phyloP scores from a whole-genome alignment of 305 asterid species.

The Fraxinus ornus region DNA sequence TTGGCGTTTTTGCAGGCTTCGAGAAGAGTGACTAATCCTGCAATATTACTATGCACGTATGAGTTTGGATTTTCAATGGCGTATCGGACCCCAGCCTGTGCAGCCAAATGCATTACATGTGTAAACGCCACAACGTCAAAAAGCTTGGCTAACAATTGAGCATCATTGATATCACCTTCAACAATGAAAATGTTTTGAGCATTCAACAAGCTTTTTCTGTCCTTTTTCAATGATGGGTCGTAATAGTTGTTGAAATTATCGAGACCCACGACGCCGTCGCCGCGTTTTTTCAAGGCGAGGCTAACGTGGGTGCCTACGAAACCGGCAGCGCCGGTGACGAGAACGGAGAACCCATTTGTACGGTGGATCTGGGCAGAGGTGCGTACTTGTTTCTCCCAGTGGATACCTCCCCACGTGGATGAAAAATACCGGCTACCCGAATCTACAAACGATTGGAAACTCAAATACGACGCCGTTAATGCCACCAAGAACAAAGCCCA shows the following conservation, averaged over 20 bases:
- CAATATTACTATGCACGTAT: slow-evolving; percentile 7
- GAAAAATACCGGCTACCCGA: not conserved
- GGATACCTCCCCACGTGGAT: not conserved
- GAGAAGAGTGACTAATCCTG: slow-evolving; percentile 10
- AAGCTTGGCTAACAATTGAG: not conserved
- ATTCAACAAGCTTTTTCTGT: not conserved
- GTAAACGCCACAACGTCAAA: slow-evolving; percentile 17
- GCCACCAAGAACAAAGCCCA: slow-evolving; percentile 18
- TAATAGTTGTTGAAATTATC: slow-evolving; percentile 20
- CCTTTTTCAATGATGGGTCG: slow-evolving; percentile 7
- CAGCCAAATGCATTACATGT: slow-evolving; percentile 17
- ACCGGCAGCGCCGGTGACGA: slow-evolving; percentile 16
- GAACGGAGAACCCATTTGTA: slow-evolving; percentile 3
- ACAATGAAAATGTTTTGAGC: slow-evolving; percentile 5
- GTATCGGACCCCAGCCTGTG: slow-evolving; percentile 16
- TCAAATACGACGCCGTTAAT: slow-evolving; percentile 17
- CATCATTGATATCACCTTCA: slow-evolving; percentile 10
- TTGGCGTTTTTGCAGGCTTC: slow-evolving; percentile 7
- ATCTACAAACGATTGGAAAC: slow-evolving; percentile 8
- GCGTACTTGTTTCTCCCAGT: slow-evolving; percentile 18
- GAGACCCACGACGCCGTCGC: slow-evolving; percentile 16
- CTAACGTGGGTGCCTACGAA: slow-evolving; percentile 15
- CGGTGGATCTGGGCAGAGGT: slow-evolving; percentile 13
- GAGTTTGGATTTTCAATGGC: slow-evolving; percentile 9
- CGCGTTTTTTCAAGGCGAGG: slow-evolving; percentile 15